Evolutionary conservation across 2,329 filamentous ascomycete species (phyloP), one percentile per base, ranked within the genome.

Genomic region (Botrytis pseudocinerea): DNA sequence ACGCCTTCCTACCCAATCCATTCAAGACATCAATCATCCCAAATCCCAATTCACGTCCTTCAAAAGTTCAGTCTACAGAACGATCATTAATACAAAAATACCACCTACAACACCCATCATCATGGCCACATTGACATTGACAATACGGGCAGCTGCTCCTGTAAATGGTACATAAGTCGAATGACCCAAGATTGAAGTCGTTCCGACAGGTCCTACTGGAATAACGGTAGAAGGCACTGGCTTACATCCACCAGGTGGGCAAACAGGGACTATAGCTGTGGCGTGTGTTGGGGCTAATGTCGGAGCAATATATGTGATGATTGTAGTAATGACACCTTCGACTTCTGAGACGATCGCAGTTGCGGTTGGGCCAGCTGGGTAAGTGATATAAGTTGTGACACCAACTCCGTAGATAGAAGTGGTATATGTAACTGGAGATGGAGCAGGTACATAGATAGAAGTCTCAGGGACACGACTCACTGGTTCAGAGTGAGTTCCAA

Each of bases 141-240:
- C 32, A 14, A 46, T 35, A n/a, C 20, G 32, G 35, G 22, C 25
- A 25, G 48, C 69, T 32, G 69, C 68, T 0, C 69, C 69, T 2
- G 60, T 71, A 14, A 71, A 71, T 42, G 69, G 69, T 18, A 71
- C 38, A 28, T 71, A 71, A 32, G 69, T 71, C n/a, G 60, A 65
- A 28, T 57, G 57, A 46, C 61, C 60, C 38, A 71, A 57, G n/a
- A 65, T 8, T 25, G 69, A 71, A 54, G 60, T 66, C 1, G 69
- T 71, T 20, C 69, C 69, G 12, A 28, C 69, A 28, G 69, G 69
- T 12, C 44, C 44, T 12, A 38, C 69, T 18, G 46, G 35, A n/a
- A 57, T 10, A 10, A 62, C 60, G 4, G 25, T 68, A 20, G 65
- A 68, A 2, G 64, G 28, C 4, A 38, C 22, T 14, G 61, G 35